Evolutionary conservation across 805 yeast genomes (phyloP).

Genomic region (Saccharomycopsis selenospora): DNA sequence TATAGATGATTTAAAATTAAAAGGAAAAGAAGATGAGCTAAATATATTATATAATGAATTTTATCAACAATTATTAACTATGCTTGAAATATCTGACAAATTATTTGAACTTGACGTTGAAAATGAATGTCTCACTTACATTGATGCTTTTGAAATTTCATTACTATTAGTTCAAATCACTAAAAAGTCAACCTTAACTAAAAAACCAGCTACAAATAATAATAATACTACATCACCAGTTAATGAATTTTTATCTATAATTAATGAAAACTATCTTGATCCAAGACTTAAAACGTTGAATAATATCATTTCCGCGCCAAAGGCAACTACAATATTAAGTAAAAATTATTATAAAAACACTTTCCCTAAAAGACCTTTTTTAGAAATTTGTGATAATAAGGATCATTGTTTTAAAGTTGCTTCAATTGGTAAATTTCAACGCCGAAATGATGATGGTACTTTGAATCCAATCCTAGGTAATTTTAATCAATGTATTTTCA

Average conservation of each 20-base stretch:
- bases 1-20: background rate
- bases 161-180: background rate
- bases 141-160: background rate
- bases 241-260: background rate
- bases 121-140: background rate
- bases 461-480: constrained; percentile 24
- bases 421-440: constrained; percentile 7
- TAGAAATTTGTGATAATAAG: constrained; percentile 42
- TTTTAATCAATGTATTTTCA: background rate
- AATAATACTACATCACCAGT: background rate
- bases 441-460: constrained; percentile 7
- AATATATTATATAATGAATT: background rate
- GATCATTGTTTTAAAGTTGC: constrained; percentile 15
- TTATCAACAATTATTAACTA: background rate
- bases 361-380: constrained; percentile 37
- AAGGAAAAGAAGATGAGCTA: background rate
- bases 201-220: background rate
- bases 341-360: constrained; percentile 34
- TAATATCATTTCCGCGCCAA: constrained; percentile 26
- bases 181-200: too few relatives aligned
- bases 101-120: background rate
- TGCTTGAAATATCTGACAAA: background rate
- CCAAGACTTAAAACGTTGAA: background rate
- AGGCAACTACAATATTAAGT: constrained; percentile 36
- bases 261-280: background rate